Evolutionary conservation across 768 basidiomycete genomes (phyloP), one percentile per base, ranked within the genome.

Genomic region (Suillus cothurnatus): DNA sequence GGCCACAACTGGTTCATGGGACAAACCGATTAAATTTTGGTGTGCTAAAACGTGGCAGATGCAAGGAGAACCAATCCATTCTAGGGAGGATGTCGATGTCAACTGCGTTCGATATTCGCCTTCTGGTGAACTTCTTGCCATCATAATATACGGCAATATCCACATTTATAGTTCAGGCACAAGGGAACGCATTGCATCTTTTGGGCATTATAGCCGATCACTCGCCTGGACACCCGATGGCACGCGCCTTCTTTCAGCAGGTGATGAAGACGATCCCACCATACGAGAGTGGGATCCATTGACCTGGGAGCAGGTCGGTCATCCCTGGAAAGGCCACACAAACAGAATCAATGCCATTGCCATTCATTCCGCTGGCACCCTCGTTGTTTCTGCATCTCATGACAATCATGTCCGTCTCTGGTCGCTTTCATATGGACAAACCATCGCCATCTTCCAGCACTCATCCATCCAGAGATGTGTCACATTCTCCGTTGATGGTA

Each of bases 401-500:
- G 23, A 49, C 47, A 14, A 14, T 0, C 4, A 49, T 49, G 12
- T 49, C 23, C 47, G 47, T 12, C 47, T 49, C 23, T 49, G 47
- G 47, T 3, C 1, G 26, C 49, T 50, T 3, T 28, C 26, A 28
- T 23, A 50, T 28, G 15, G 0, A 26, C 49, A 4, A 8, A 28
- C 15, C 1, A 28, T 50, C 4, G 1, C 26, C 15, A 28, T 28
- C 6, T 50, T 50, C 3, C 1, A 17, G 49, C 49, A 17, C 26
- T 28, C 26, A 9, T 26, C 0, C 5, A 11, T 1, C 6, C 0
- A 1, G 6, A 8, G 6, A 8, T 2, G 1, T 26, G 26, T 28
- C 15, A 50, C 26, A 1, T 50, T 50, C 26, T 50, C 49, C 0
- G 7, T 26, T 6, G 15, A 50, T 0, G 49, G 49, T 15, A 28